phyloP scores from a whole-genome alignment of 345 rosid species.

The Salix arbutifolia region DNA sequence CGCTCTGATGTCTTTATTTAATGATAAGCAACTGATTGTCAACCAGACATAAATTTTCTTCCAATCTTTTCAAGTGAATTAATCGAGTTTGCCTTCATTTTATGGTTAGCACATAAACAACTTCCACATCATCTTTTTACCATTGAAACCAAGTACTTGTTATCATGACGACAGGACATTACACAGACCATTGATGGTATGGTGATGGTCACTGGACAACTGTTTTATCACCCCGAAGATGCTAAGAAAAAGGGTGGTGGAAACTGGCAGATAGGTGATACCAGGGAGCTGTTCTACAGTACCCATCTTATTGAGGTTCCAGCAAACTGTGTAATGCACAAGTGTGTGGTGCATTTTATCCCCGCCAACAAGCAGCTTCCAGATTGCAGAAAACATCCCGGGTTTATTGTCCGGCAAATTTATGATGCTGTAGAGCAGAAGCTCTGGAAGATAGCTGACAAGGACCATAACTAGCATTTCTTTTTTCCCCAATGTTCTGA shows the following conservation, averaged over 20 bases:
- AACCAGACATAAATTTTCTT: not conserved
- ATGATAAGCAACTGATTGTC: not conserved
- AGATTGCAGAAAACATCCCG: slow-evolving; percentile 65
- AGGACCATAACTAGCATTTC: slow-evolving; percentile 42
- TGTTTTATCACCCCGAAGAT: slow-evolving; percentile 97
- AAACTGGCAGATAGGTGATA: slow-evolving; percentile 78
- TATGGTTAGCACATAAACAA: not conserved
- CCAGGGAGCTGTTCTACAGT: slow-evolving; percentile 84
- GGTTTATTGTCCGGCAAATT: slow-evolving; percentile 81
- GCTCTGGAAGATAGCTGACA: slow-evolving; percentile 65
- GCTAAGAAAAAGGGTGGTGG: slow-evolving; percentile 91
- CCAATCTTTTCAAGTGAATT: not conserved
- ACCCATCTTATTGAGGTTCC: slow-evolving; percentile 89
- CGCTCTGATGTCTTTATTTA: not conserved
- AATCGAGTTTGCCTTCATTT: not conserved
- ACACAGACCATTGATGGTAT: slow-evolving; percentile 51
- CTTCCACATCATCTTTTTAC: not conserved
- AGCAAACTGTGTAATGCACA: slow-evolving; percentile 95
- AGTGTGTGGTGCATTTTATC: slow-evolving; percentile 87
- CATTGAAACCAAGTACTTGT: not conserved
- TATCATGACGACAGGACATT: slow-evolving; percentile 58
- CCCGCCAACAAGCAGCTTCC: slow-evolving; percentile 84
- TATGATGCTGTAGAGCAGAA: slow-evolving; percentile 57
- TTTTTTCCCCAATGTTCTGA: not conserved
- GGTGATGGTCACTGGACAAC: slow-evolving; percentile 84